Base-by-base conservation (phyloP, 2,329 filamentous ascomycete genomes). In the Verruconis gallopava region DNA sequence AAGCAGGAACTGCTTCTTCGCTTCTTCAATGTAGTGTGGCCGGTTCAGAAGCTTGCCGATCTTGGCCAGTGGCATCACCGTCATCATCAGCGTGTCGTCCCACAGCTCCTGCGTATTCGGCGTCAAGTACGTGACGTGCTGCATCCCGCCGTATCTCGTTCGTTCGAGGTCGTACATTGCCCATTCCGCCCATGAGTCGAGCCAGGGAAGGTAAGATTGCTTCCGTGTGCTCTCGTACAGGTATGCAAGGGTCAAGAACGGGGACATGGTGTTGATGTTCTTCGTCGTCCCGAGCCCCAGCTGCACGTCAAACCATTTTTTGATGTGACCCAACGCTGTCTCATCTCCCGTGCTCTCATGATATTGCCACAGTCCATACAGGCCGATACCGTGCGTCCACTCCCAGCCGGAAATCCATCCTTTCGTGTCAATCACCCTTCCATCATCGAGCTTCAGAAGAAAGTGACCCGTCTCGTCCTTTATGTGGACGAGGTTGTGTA, bases 41-140 rank as follows among this genome's bases (percentile, higher is more conserved):
- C 81, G 66, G 46, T 73, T 67, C 2, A 89, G 69, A 3, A 85
- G 65, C 43, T 77, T 69, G 1, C 83, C 83, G 46, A 86, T 86
- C 64, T 88, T 88, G 14, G 81, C 81, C 14, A 88, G 67, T 1
- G 83, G 83, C 60, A 88, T 64, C 4, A 85, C 82, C 1, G 81
- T 86, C 83, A 89, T 89, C 82, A 89, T 88, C 35, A 89, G 67
- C 4, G 83, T 89, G 56, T 89, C 83, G 50, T 86, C 83, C 83
- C 83, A 89, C 17, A 88, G 67, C 63, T 88, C 79, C 56, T 84
- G 71, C 47, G 77, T 68, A 58, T 89, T 85, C 48, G 73, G 69
- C 2, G 75, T 71, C 21, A 79, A 61, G 51, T 86, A 86, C 0
- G 82, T 88, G 46, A 80, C 73, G 59, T 83, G 81, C 58, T 85